Evolutionary conservation across 345 rosid species (phyloP).

Genomic region (Excoecaria cochinchinensis): DNA sequence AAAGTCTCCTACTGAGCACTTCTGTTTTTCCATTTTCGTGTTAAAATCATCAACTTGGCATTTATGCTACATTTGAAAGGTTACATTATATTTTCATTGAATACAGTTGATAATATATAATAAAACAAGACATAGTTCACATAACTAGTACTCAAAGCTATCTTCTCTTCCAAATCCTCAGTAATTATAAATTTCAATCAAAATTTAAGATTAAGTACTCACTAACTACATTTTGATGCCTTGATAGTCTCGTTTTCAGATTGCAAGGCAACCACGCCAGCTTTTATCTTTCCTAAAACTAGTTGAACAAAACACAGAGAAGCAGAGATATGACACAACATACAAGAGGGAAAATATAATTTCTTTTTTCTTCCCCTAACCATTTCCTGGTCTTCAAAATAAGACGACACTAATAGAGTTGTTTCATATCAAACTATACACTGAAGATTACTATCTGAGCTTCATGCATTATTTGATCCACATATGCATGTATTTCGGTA

Average conservation of each 20-base stretch:
- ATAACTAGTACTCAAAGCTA: not conserved
- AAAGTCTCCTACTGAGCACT: too few relatives aligned
- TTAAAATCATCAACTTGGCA: too few relatives aligned
- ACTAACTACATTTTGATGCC: not conserved
- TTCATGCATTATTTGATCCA: conserved; percentile 4
- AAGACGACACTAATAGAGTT: not conserved
- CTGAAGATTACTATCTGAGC: conserved; percentile 1
- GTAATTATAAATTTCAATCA: not conserved
- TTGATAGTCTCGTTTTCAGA: not conserved
- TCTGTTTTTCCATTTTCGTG: too few relatives aligned
- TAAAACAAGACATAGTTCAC: too few relatives aligned
- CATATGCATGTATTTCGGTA: not conserved
- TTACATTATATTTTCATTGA: too few relatives aligned
- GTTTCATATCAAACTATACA: conserved; percentile 9
- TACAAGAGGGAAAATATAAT: not conserved
- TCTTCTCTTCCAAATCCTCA: not conserved
- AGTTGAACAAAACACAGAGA: not conserved
- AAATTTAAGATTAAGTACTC: not conserved
- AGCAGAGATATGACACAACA: not conserved
- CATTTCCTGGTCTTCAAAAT: conserved; percentile 1
- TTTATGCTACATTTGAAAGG: too few relatives aligned
- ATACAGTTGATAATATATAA: too few relatives aligned
- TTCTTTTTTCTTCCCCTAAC: too few relatives aligned
- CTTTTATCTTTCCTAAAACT: not conserved
- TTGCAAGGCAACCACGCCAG: too few relatives aligned